Conservation (phyloP, 2,329 filamentous ascomycete genomes). For the Furcasterigmium sp. region DNA sequence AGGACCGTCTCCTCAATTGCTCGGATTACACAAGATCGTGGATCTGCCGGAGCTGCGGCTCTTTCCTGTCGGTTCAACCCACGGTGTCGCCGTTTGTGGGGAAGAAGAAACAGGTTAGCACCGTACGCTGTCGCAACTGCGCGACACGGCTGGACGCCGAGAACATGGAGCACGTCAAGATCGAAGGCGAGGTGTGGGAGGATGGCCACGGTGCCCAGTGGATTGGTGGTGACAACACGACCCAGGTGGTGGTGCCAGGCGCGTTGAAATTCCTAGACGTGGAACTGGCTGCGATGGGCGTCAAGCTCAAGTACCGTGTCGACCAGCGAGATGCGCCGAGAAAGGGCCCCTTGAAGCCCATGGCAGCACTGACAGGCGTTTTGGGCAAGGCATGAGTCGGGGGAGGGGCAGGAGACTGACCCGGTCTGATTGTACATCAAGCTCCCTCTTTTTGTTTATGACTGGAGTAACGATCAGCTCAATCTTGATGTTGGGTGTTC, state of each 20-base stretch:
- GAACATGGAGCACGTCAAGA: constrained; percentile 49
- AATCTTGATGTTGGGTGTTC: too few species aligned
- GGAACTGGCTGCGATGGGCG: constrained; percentile 92
- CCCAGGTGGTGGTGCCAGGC: constrained; percentile 85
- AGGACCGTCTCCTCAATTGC: constrained; percentile 95
- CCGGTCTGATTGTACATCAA: too few species aligned
- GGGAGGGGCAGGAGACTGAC: background rate
- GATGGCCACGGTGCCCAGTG: constrained; percentile 81
- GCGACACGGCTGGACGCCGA: constrained; percentile 57
- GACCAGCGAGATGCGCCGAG: constrained; percentile 60
- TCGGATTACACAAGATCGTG: constrained; percentile 87
- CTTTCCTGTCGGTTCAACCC: constrained; percentile 82
- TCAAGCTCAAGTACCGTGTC: constrained; percentile 79
- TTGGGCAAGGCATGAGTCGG: constrained; percentile 1
- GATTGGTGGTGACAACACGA: constrained; percentile 85
- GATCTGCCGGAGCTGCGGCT: constrained; percentile 85
- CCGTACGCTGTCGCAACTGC: constrained; percentile 76
- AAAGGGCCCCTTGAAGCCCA: constrained; percentile 43
- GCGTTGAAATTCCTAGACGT: constrained; percentile 92
- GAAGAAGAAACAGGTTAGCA: constrained; percentile 61
- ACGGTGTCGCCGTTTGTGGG: constrained; percentile 62
- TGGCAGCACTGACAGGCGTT: constrained; percentile 14
- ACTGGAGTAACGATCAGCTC: too few species aligned
- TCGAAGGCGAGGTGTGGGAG: constrained; percentile 80
- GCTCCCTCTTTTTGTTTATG: too few species aligned